phyloP scores from a whole-genome alignment of 768 basidiomycete species.

The Grammothele lineata region DNA sequence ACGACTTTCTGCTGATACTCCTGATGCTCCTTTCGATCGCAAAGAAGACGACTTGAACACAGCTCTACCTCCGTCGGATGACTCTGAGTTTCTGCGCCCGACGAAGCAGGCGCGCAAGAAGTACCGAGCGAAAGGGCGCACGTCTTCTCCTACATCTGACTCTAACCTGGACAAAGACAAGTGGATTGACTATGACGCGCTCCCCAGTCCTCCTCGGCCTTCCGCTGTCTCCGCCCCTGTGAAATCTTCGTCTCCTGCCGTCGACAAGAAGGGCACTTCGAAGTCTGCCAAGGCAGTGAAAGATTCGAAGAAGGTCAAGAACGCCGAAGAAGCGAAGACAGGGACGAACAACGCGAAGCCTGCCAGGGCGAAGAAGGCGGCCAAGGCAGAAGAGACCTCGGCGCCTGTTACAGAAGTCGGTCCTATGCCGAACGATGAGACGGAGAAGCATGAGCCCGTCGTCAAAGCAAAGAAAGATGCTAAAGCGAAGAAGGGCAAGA shows the following conservation, averaged over 20 bases:
- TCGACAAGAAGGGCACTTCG: not conserved
- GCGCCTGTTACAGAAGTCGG: not conserved
- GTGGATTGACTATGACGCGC: conserved; percentile 30
- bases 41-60: no score
- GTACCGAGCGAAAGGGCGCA: conserved; percentile 26
- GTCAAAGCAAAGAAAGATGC: not conserved
- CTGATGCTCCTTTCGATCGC: no score
- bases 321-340: no score
- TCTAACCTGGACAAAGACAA: not conserved
- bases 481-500: not conserved
- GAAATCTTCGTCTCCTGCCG: not conserved
- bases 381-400: not conserved
- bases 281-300: not conserved
- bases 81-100: conserved; percentile 10
- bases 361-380: not conserved
- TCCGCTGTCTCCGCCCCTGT: not conserved
- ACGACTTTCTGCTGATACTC: no score
- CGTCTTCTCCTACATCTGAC: conserved; percentile 25
- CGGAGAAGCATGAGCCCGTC: not conserved
- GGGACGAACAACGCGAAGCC: not conserved
- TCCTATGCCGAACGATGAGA: not conserved
- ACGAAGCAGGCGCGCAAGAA: conserved; percentile 25
- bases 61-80: conserved; percentile 3
- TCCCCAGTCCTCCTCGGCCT: conserved; percentile 20
- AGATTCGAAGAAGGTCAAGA: not conserved